Percentiles rank a stretch among this genome's conserved stretches.
Evolutionary conservation across 169 alveolate species (phyloP).

Genomic region (Fabrea salina): DNA sequence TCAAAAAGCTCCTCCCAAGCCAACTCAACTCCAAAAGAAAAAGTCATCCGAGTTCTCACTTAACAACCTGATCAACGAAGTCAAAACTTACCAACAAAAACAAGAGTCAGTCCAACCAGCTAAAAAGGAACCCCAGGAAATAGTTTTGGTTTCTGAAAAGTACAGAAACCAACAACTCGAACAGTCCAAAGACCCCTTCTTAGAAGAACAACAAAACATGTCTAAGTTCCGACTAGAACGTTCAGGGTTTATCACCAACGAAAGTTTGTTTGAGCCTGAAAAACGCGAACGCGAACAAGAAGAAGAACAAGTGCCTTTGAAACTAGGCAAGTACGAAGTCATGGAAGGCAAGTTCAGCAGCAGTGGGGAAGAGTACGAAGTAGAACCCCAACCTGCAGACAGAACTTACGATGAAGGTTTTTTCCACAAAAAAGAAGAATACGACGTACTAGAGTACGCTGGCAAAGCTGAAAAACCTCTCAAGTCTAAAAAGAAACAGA

Average conservation of each 20-base stretch:
- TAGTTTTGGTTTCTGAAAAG: background rate
- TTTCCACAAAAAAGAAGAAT: background rate
- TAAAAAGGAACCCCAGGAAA: background rate
- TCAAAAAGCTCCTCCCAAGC: too few relatives aligned
- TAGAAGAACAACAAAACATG: conserved; percentile 5
- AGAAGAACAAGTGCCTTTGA: background rate
- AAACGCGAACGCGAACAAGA: background rate
- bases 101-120: background rate
- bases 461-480: background rate
- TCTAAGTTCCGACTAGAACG: conserved; percentile 16
- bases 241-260: background rate
- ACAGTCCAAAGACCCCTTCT: background rate
- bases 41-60: too few relatives aligned
- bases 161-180: background rate
- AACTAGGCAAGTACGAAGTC: background rate
- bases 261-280: background rate
- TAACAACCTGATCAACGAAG: too few relatives aligned
- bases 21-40: too few relatives aligned
- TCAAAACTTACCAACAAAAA: too few relatives aligned
- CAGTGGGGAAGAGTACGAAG: conserved; percentile 3
- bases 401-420: background rate
- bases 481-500: background rate
- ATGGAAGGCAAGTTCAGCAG: conserved; percentile 17
- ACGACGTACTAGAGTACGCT: conserved; percentile 4
- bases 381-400: background rate